Conservation (phyloP, 148 eudicot genomes). For the Cornus suecica region DNA sequence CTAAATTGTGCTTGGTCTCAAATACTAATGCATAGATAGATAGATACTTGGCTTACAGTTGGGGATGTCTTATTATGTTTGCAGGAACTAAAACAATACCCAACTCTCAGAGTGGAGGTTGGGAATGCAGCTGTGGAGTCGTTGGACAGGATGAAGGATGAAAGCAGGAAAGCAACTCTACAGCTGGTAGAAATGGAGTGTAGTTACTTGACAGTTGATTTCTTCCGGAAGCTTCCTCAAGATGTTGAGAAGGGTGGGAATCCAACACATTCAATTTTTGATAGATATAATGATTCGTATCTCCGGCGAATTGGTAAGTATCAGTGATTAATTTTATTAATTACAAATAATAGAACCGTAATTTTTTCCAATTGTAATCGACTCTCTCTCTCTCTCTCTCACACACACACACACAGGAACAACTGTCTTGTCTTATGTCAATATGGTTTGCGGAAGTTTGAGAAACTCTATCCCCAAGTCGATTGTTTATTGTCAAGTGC, state of each 20-base stretch:
- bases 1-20: neutral
- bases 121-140: constrained; percentile 72
- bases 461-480: constrained; percentile 94
- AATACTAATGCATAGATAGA: neutral
- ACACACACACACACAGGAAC: constrained; percentile 47
- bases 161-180: constrained; percentile 83
- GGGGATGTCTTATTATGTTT: neutral
- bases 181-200: constrained; percentile 97
- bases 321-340: neutral
- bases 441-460: constrained; percentile 79
- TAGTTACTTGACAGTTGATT: constrained; percentile 86
- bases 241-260: constrained; percentile 99
- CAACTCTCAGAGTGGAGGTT: constrained; percentile 85
- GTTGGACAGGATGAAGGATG: constrained; percentile 87
- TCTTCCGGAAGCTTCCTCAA: constrained; percentile 98
- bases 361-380: neutral
- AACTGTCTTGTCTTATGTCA: constrained; percentile 81
- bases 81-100: constrained; percentile 94
- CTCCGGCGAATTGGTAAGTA: constrained; percentile 84
- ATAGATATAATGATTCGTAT: constrained; percentile 88
- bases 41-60: neutral
- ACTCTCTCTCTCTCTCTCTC: neutral
- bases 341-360: neutral
- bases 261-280: constrained; percentile 95
- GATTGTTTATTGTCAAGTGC: constrained; percentile 94